Percentiles rank a stretch among this genome's conserved stretches.
Conservation (phyloP, 495 filamentous ascomycete genomes). For the Articulospora tetracladia region DNA sequence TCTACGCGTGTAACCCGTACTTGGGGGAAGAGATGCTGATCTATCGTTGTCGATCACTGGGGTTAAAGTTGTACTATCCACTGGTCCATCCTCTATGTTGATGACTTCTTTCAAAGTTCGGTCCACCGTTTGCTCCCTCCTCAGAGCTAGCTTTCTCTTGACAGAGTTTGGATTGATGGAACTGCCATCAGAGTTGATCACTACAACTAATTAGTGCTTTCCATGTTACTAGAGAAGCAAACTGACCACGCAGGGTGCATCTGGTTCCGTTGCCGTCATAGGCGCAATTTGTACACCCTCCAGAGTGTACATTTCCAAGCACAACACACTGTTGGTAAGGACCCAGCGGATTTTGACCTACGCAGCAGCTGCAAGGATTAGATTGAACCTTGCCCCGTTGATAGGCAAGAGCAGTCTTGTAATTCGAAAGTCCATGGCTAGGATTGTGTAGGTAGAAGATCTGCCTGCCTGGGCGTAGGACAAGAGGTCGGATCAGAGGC, state of each 20-base stretch:
- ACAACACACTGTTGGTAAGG: not conserved
- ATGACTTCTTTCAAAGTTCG: not conserved
- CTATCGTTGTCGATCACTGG: not conserved
- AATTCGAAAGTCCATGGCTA: not conserved
- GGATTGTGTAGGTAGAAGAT: not conserved
- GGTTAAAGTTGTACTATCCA: not conserved
- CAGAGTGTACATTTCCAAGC: not conserved
- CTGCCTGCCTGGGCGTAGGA: not conserved
- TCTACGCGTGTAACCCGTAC: not conserved
- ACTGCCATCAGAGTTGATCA: not conserved
- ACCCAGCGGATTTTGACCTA: not conserved
- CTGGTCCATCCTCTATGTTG: not conserved
- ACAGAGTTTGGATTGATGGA: not conserved
- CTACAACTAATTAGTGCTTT: not conserved
- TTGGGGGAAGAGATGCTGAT: not conserved
- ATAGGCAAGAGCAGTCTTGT: not conserved
- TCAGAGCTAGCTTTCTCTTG: not conserved
- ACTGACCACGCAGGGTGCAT: not conserved
- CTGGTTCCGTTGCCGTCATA: not conserved
- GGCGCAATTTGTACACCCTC: not conserved
- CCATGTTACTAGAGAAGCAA: not conserved
- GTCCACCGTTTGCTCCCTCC: not conserved
- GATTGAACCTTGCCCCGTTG: not conserved
- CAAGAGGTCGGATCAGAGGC: not conserved
- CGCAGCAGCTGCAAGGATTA: not conserved